A percentile compares a stretch with the other conserved stretches of the same genome.
phyloP scores from a whole-genome alignment of 805 yeast genomes.

The Cyberlindnera mycetangii region DNA sequence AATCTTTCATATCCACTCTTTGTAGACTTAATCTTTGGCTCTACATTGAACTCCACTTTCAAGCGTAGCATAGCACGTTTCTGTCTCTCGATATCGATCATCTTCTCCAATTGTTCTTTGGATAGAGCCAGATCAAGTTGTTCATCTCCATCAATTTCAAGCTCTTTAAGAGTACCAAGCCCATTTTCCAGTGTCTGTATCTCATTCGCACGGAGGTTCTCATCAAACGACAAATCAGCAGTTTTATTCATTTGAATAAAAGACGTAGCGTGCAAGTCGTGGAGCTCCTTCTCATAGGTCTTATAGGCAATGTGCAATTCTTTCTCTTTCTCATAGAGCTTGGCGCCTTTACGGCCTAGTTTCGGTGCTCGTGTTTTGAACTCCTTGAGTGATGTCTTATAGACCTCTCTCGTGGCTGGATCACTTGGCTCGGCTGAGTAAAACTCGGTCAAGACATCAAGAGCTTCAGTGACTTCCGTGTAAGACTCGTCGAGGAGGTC shows the following conservation, averaged over 20 bases:
- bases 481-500: conserved; percentile 14
- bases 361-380: conserved; percentile 5
- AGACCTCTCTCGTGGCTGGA: conserved; percentile 3
- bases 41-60: conserved; percentile 18
- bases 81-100: conserved; percentile 21
- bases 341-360: conserved; percentile 6
- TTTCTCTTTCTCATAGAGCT: conserved; percentile 16
- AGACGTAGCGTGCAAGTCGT: conserved; percentile 13
- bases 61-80: conserved; percentile 19
- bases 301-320: conserved; percentile 13
- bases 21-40: conserved; percentile 19
- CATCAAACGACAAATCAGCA: conserved; percentile 18
- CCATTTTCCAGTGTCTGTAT: conserved; percentile 15
- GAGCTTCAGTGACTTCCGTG: conserved; percentile 6
- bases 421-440: conserved; percentile 16
- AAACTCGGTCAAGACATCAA: conserved; percentile 19
- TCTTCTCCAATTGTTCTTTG: conserved; percentile 20
- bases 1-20: conserved; percentile 20
- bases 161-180: conserved; percentile 12
- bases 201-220: conserved; percentile 13
- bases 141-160: conserved; percentile 18
- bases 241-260: conserved; percentile 16
- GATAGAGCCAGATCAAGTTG: conserved; percentile 9
- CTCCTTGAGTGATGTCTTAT: neutral
- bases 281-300: conserved; percentile 8